phyloP scores from a whole-genome alignment of 2,329 filamentous ascomycete species.

The Exophiala sp. region DNA sequence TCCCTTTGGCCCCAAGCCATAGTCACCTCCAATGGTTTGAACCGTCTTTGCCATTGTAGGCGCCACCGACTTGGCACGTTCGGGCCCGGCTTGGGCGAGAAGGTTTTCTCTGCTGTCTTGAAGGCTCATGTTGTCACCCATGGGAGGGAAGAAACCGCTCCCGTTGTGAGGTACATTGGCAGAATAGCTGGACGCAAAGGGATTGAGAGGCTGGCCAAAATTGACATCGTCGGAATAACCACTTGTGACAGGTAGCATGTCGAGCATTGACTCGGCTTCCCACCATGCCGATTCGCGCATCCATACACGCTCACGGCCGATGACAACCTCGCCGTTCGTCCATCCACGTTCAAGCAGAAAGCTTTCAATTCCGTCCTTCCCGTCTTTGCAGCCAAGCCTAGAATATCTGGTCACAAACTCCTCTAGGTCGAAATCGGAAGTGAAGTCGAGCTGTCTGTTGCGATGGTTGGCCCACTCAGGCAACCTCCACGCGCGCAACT shows the following conservation, averaged over 20 bases:
- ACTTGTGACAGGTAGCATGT: slow-evolving; percentile 64
- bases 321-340: slow-evolving; percentile 94
- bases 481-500: slow-evolving; percentile 86
- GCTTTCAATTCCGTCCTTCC: slow-evolving; percentile 84
- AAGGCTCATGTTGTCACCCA: slow-evolving; percentile 55
- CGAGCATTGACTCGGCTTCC: slow-evolving; percentile 95
- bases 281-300: slow-evolving; percentile 93
- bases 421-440: slow-evolving; percentile 88
- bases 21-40: slow-evolving; percentile 65
- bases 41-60: slow-evolving; percentile 58
- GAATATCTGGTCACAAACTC: slow-evolving; percentile 84
- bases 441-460: slow-evolving; percentile 88
- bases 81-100: slow-evolving; percentile 53
- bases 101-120: slow-evolving; percentile 64
- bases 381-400: slow-evolving; percentile 78
- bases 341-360: slow-evolving; percentile 93
- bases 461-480: slow-evolving; percentile 95
- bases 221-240: slow-evolving; percentile 25
- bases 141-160: slow-evolving; percentile 60
- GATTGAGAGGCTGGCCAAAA: slow-evolving; percentile 35
- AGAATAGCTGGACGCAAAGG: slow-evolving; percentile 65
- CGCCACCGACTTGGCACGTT: slow-evolving; percentile 45
- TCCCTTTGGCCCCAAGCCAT: slow-evolving; percentile 80
- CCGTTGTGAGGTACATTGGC: slow-evolving; percentile 51
- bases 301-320: slow-evolving; percentile 90